Percentiles rank a stretch among this genome's conserved stretches.
These are phyloP conservation scores for Fulvia fulva DNA, from an alignment of 2,329 filamentous ascomycete species.

Conservation along the genomic window DNA sequence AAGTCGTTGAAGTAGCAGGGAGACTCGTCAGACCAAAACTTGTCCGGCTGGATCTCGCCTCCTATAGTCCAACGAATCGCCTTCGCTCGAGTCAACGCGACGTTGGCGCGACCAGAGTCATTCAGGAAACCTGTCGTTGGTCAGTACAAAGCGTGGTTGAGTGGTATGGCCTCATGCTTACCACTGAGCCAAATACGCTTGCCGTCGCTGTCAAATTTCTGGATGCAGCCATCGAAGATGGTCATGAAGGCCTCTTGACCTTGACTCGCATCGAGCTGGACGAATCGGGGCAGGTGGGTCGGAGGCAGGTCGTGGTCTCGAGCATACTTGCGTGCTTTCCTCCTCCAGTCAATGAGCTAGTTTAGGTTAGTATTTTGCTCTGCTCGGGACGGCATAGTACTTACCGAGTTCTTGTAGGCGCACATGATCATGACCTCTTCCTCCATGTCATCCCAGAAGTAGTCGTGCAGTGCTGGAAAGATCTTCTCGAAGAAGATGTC, in stretches of 20 bases:
- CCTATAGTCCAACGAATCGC: no score
- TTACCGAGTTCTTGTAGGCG: slow-evolving; percentile 16
- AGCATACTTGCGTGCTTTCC: no score
- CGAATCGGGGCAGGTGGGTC: slow-evolving; percentile 9
- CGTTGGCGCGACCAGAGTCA: slow-evolving; percentile 3
- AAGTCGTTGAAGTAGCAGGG: no score
- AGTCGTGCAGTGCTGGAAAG: slow-evolving; percentile 11
- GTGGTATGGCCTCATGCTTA: no score
- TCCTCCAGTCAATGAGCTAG: no score
- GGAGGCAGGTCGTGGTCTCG: no score
- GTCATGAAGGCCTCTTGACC: slow-evolving; percentile 15
- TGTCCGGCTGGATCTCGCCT: no score
- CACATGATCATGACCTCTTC: slow-evolving; percentile 18
- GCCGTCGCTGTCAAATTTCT: neutral
- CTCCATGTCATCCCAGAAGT: slow-evolving; percentile 7
- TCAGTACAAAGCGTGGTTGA: neutral
- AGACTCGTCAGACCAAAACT: no score
- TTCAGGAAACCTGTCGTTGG: slow-evolving; percentile 12
- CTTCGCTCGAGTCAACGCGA: no score
- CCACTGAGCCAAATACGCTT: neutral
- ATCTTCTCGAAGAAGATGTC: slow-evolving; percentile 10
- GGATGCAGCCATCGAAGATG: slow-evolving; percentile 18
- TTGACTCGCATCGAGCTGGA: slow-evolving; percentile 16
- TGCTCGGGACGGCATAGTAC: no score
- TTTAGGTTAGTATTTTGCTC: no score